Evolutionary conservation across 495 filamentous ascomycete species (phyloP), one percentile per base, ranked within the genome.

Genomic region (Entonaema liquescens): DNA sequence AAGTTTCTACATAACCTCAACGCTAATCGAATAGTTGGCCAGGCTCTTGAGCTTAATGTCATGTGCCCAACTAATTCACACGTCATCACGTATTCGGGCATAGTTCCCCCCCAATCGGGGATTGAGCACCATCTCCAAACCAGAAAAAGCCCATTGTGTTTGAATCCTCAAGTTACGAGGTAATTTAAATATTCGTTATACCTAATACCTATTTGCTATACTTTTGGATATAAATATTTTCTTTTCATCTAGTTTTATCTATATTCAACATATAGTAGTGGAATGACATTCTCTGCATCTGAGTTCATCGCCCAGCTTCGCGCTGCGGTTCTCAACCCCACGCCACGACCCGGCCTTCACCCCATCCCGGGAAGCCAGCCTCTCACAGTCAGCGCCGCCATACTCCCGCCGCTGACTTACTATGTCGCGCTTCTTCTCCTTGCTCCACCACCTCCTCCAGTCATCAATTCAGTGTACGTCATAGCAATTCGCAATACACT

Each of bases 341-440:
- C 52, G 19, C 63, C 59, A n/a, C 50, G 68, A 4, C 53, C 62
- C 2, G 68, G 63, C n/a, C 62, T 71, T 28, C 63, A 71, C 31
- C 68, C 68, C 12, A 67, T 71, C 53, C 68, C 68, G 0, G 68
- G 62, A 47, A 71, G 52, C 15, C 28, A 52, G 21, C 68, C 68
- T 29, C 63, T 71, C 8, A 71, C 68, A 0, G 54, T 67, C 25
- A n/a, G 53, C 25, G 68, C 68, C 21, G 68, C 68, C 6, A 11
- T 71, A 26, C 13, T 67, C 12, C 68, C 68, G 7, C 68, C 68
- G 1, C 52, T 67, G 15, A 62, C n/a, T 9, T 71, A 71, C 29
- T 71, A 71, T 11, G 0, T 67, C 21, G 68, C 68, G 26, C 47
- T 71, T 1, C 57, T 71, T 28, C 63, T 71, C 17, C 68, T 71